Evolutionary conservation across 1,139 yeast species (phyloP).

Genomic region (Candida albicans): DNA sequence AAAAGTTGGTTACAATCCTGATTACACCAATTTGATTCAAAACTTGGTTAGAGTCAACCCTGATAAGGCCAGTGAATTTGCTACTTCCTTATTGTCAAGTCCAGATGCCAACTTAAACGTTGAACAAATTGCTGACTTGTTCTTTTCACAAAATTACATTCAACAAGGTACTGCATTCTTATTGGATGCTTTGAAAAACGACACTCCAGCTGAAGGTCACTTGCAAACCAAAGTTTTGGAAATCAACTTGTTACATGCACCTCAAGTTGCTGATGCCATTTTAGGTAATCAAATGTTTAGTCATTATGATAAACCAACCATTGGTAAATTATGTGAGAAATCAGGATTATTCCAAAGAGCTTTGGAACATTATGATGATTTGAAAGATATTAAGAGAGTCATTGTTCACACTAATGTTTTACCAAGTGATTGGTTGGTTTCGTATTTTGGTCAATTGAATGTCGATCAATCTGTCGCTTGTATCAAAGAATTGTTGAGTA

Average conservation of each 20-base stretch:
- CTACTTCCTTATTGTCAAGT: constrained; percentile 73
- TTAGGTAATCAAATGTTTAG: constrained; percentile 94
- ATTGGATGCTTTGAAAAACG: constrained; percentile 92
- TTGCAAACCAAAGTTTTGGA: constrained; percentile 93
- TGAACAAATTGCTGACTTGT: constrained; percentile 88
- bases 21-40: constrained; percentile 86
- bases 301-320: constrained; percentile 90
- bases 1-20: constrained; percentile 86
- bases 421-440: constrained; percentile 92
- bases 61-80: constrained; percentile 98
- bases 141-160: constrained; percentile 89
- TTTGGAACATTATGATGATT: constrained; percentile 89
- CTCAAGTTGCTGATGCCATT: constrained; percentile 99
- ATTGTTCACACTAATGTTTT: constrained; percentile 83
- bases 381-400: constrained; percentile 93
- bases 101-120: constrained; percentile 68
- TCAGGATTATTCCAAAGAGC: constrained; percentile 95
- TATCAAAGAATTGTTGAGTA: constrained; percentile 79
- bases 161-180: constrained; percentile 99
- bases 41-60: constrained; percentile 90
- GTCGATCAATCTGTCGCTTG: constrained; percentile 92
- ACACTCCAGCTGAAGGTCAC: constrained; percentile 93
- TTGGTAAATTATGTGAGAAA: constrained; percentile 90
- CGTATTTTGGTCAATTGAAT: constrained; percentile 89
- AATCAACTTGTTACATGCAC: constrained; percentile 91